Percentiles rank a stretch among this genome's conserved stretches.
Evolutionary conservation across 2,329 filamentous ascomycete species (phyloP).

Genomic region (Ophiostoma perfectum): DNA sequence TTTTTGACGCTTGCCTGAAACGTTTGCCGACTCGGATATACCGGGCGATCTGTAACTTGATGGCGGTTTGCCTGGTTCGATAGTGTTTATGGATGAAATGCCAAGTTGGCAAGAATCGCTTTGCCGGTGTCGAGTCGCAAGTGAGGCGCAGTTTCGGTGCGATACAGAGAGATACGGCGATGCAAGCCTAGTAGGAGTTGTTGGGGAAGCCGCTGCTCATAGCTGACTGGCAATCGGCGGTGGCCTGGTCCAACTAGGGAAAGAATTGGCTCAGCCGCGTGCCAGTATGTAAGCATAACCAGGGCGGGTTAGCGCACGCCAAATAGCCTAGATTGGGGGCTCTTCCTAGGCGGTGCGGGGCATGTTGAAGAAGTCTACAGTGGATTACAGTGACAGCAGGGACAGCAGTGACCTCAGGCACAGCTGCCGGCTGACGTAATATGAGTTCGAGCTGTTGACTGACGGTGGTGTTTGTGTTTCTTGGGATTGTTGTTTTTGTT

Average conservation of each 20-base stretch:
- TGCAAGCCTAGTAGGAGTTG: neutral
- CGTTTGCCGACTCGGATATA: neutral
- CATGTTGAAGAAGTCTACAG: constrained; percentile 1
- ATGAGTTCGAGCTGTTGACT: no score
- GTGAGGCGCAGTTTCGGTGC: neutral
- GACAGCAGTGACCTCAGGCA: no score
- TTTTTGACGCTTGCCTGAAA: neutral
- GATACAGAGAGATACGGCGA: neutral
- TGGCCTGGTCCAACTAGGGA: neutral
- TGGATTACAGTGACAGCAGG: neutral
- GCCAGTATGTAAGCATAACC: constrained; percentile 10
- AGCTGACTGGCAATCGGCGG: neutral
- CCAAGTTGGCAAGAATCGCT: neutral
- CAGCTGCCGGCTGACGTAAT: no score
- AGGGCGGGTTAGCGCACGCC: constrained; percentile 7
- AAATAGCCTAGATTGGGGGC: constrained; percentile 9
- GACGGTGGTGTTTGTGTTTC: neutral
- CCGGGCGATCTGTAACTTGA: neutral
- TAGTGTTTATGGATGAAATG: no score
- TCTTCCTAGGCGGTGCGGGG: constrained; percentile 5
- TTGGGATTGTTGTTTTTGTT: neutral
- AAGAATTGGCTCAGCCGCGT: constrained; percentile 11
- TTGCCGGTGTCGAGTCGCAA: neutral
- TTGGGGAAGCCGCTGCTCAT: constrained; percentile 1
- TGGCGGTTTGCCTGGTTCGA: neutral